These are phyloP conservation scores for Botrytis cinerea DNA, from an alignment of 2,329 filamentous ascomycete genomes.

Conservation along the genomic window DNA sequence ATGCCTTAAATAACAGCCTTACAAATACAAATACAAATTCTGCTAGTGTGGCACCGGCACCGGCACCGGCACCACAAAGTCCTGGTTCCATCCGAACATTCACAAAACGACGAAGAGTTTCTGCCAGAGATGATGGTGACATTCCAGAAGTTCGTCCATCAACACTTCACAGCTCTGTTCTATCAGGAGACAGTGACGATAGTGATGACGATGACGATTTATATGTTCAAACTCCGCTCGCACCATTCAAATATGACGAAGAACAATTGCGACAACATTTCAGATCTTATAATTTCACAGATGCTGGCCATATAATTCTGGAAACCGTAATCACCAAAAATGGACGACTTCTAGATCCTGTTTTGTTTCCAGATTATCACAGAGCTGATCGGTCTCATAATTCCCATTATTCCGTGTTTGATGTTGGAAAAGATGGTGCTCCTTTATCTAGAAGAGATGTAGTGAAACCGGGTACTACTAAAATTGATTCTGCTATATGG, in stretches of 20 bases:
- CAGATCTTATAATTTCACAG: slow-evolving; percentile 46
- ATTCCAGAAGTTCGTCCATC: slow-evolving; percentile 10
- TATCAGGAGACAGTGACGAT: slow-evolving; percentile 42
- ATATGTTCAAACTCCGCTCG: slow-evolving; percentile 46
- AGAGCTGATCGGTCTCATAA: slow-evolving; percentile 32
- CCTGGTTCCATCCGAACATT: slow-evolving; percentile 11
- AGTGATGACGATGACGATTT: slow-evolving; percentile 44
- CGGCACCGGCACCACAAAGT: background rate
- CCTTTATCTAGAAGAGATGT: slow-evolving; percentile 32
- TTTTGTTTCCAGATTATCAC: slow-evolving; percentile 32
- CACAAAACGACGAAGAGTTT: slow-evolving; percentile 14
- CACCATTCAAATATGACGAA: slow-evolving; percentile 45
- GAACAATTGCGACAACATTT: slow-evolving; percentile 50
- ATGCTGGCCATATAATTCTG: slow-evolving; percentile 46
- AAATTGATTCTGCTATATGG: slow-evolving; percentile 37
- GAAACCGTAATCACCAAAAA: slow-evolving; percentile 35
- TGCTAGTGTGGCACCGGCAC: background rate
- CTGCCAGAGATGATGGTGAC: slow-evolving; percentile 8
- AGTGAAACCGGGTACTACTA: slow-evolving; percentile 29
- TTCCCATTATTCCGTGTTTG: slow-evolving; percentile 38
- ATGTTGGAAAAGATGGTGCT: slow-evolving; percentile 36
- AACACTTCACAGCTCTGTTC: slow-evolving; percentile 30
- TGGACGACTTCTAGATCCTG: slow-evolving; percentile 30
- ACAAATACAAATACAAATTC: background rate
- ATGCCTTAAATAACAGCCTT: slow-evolving; percentile 31